Conservation (phyloP, 1,139 yeast species). For the Pichia sp. region DNA sequence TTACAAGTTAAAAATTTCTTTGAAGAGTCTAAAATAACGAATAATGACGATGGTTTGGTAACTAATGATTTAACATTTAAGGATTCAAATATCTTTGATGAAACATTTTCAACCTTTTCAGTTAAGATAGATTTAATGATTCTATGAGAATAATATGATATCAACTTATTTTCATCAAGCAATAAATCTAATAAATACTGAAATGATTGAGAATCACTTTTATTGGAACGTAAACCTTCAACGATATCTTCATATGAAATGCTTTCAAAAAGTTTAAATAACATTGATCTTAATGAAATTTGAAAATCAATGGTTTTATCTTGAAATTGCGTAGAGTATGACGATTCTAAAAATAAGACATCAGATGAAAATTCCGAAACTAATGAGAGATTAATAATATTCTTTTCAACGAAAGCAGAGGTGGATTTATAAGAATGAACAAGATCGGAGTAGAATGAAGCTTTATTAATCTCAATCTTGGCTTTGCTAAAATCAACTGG, state of each 20-base stretch:
- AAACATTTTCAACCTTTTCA: conserved; percentile 20
- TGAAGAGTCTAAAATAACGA: conserved; percentile 36
- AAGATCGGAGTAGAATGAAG: conserved; percentile 1
- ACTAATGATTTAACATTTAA: conserved; percentile 14
- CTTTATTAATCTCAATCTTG: conserved; percentile 2
- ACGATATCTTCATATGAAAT: not conserved
- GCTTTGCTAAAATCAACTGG: not conserved
- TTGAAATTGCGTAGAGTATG: not conserved
- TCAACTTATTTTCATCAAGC: not conserved
- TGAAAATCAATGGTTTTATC: conserved; percentile 13
- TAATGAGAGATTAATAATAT: conserved; percentile 27
- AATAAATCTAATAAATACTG: not conserved
- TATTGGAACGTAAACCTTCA: not conserved
- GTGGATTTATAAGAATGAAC: too few relatives aligned
- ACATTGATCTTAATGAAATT: not conserved
- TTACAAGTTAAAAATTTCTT: conserved; percentile 34
- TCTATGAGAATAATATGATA: conserved; percentile 24
- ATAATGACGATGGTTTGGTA: conserved; percentile 35
- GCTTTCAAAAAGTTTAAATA: not conserved
- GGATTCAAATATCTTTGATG: conserved; percentile 15
- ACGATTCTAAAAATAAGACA: conserved; percentile 26
- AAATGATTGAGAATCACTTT: not conserved
- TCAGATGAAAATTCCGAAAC: conserved; percentile 35
- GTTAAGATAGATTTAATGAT: conserved; percentile 23
- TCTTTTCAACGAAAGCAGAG: too few relatives aligned